These are phyloP conservation scores for Avena sativa DNA, from an alignment of 176 grass and related monocot genomes.

Conservation along the genomic window DNA sequence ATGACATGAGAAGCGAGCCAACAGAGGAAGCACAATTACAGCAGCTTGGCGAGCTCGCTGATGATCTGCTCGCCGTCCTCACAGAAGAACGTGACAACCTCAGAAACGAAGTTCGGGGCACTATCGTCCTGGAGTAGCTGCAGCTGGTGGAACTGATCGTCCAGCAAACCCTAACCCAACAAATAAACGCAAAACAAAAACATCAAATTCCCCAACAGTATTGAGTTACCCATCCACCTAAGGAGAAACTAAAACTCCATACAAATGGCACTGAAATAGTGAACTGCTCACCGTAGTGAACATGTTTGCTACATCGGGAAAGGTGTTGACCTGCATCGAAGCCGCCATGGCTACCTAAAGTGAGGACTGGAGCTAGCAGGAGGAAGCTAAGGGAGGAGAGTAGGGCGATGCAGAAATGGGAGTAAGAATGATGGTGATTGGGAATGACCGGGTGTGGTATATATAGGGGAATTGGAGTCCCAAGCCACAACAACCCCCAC, in stretches of 20 bases:
- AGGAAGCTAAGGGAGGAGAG: not conserved
- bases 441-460: not conserved
- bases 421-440: not conserved
- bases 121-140: conserved; percentile 49
- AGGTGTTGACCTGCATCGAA: conserved; percentile 38
- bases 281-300: conserved; percentile 30
- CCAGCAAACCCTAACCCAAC: conserved; percentile 57
- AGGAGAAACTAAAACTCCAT: not conserved
- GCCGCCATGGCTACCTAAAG: conserved; percentile 43
- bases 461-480: not conserved
- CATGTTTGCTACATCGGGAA: conserved; percentile 50
- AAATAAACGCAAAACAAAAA: not conserved
- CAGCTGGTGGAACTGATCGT: conserved; percentile 66
- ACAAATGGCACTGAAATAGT: not conserved
- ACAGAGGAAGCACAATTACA: conserved; percentile 44
- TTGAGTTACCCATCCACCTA: not conserved
- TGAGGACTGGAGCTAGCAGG: not conserved
- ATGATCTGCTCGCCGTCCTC: conserved; percentile 63
- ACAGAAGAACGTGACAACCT: conserved; percentile 68
- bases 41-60: conserved; percentile 38
- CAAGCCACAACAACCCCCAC: not conserved
- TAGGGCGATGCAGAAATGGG: not conserved
- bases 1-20: not conserved
- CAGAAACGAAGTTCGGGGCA: conserved; percentile 46
- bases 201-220: not conserved